Base-by-base conservation (phyloP, 768 basidiomycete species). In the Boletus eberwhitei region DNA sequence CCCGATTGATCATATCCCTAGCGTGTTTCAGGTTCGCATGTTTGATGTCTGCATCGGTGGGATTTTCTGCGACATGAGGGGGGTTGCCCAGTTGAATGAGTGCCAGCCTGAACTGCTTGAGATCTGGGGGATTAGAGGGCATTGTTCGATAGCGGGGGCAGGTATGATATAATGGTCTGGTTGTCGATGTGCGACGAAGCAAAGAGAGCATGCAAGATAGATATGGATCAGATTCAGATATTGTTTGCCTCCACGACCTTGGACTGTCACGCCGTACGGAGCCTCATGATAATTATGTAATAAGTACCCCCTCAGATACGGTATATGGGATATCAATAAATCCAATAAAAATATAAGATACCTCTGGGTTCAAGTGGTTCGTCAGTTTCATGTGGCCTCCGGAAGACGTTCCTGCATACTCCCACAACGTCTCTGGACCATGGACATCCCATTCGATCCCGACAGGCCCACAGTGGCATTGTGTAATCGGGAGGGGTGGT, bases 81-180 rank as follows among this genome's bases (percentile, higher is more conserved):
- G 90, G 74, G 50, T 75, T 75, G n/a, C 92, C 92, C 5, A 99
- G 82, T 70, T 99, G 97, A 53, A 98, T 83, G 43, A 98, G 78
- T 1, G 95, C 93, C 50, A 99, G 79, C 19, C 79, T 87, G 73
- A 98, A 98, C 2, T 85, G 78, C 61, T 82, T 86, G 69, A 90
- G 78, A 3, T 72, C 53, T 31, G 64, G 65, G 1, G 78, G 76
- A 4, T 55, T 50, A 34, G 59, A 59, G 50, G 66, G 61, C 70
- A 73, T 71, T 26, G 61, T 39, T 58, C 59, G 61, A 44, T 39
- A 42, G 8, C 43, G 13, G 19, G 46, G n/a, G 34, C 9, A 22
- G 32, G 29, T 35, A 24, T 16, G 34, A 50, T 46, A 31, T 16
- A 49, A 36, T 36, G 35, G 32, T 52, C 36, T 52, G 34, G 36